Evolutionary conservation across 805 yeast species (phyloP).

Genomic region (Teunomyces panamensis): DNA sequence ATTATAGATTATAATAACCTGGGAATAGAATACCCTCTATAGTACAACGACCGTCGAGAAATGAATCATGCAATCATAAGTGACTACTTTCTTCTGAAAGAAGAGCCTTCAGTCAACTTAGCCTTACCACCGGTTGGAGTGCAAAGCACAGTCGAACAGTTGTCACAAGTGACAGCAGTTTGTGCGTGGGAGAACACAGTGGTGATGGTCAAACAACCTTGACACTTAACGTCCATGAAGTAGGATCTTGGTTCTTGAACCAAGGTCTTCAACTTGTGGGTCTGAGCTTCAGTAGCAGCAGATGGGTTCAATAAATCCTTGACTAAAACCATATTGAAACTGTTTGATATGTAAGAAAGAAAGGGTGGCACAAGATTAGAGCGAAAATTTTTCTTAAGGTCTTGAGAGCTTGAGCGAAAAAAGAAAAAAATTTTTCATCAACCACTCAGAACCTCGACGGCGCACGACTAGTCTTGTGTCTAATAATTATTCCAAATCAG

Average conservation of each 20-base stretch:
- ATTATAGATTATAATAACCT: conserved; percentile 3
- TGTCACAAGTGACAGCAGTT: conserved; percentile 42
- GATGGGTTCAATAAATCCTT: conserved; percentile 42
- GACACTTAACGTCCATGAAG: conserved; percentile 44
- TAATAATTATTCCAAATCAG: neutral
- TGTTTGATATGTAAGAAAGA: neutral
- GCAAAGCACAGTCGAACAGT: conserved; percentile 39
- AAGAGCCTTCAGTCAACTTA: conserved; percentile 41
- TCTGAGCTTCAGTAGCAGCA: conserved; percentile 36
- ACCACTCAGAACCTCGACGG: neutral
- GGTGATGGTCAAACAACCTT: conserved; percentile 41
- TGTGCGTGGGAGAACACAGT: conserved; percentile 43
- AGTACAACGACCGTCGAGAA: conserved; percentile 3
- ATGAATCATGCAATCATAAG: conserved; percentile 4
- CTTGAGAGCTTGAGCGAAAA: neutral
- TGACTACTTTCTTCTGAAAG: conserved; percentile 39
- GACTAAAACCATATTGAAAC: conserved; percentile 35
- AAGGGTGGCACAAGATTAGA: neutral
- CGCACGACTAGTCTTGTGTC: neutral
- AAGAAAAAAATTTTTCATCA: conserved; percentile 3
- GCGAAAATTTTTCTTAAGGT: conserved; percentile 1
- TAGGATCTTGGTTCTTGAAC: conserved; percentile 41
- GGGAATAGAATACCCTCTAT: conserved; percentile 3
- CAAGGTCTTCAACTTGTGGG: conserved; percentile 38
- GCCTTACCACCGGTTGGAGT: conserved; percentile 45